Percentiles rank a stretch among this genome's conserved stretches.
Evolutionary conservation across 805 yeast genomes (phyloP).

Genomic region (Pichia scutulata): DNA sequence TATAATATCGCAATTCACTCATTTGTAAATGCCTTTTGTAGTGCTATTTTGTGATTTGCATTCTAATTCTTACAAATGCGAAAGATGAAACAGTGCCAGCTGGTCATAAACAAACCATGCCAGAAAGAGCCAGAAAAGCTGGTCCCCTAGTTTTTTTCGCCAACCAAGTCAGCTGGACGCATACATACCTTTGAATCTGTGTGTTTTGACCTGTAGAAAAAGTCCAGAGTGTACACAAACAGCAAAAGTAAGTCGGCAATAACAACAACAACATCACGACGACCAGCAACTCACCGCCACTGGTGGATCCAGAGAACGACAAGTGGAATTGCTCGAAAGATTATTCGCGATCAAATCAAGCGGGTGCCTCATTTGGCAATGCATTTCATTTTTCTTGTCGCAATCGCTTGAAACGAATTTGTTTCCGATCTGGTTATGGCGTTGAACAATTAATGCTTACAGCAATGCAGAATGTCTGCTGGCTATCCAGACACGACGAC

Average conservation of each 20-base stretch:
- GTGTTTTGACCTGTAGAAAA: not conserved
- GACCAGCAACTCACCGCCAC: constrained; percentile 1
- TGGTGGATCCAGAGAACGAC: not conserved
- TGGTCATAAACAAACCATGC: not conserved
- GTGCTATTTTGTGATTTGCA: not conserved
- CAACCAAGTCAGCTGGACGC: not conserved
- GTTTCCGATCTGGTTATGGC: not conserved
- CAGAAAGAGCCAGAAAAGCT: not conserved
- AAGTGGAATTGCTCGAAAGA: not conserved
- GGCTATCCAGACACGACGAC: not conserved
- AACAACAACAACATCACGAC: not conserved
- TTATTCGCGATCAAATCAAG: not conserved
- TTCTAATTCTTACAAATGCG: not conserved
- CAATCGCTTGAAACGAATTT: not conserved
- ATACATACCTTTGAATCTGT: not conserved
- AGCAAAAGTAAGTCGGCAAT: not conserved
- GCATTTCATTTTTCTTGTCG: not conserved
- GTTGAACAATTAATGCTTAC: not conserved
- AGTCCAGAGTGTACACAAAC: not conserved
- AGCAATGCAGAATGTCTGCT: not conserved
- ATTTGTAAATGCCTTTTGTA: not conserved
- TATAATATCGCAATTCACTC: not conserved
- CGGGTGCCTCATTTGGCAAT: not conserved
- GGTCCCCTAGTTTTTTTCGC: not conserved
- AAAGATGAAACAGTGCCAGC: not conserved